Base-by-base conservation (phyloP, 352 stramenopile species). In the Pythium sp. region DNA sequence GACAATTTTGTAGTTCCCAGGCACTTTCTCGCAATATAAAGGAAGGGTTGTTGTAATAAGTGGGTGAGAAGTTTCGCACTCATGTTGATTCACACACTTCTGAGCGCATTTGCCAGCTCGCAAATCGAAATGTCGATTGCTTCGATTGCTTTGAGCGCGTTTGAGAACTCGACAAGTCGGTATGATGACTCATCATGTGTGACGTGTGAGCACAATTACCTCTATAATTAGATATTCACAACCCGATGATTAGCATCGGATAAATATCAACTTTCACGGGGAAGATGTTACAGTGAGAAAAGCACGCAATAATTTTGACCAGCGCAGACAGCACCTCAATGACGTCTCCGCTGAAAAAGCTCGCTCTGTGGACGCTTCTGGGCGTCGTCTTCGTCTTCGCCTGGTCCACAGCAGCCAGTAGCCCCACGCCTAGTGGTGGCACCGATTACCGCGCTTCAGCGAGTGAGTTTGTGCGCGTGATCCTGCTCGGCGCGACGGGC, bases 401-500 rank as follows among this genome's bases (percentile, higher is more conserved):
- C 47, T 12, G 20, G 6, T 24, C 7, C 20, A 3, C 20, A 28
- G 11, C 47, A 55, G 9, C n/a, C 5, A 55, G 47, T 3, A 15
- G 7, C 15, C 18, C 0, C 43, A 9, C 20, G 12, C 15, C 14
- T 0, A 28, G 47, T 20, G 47, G n/a, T 55, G 47, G 7, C 1
- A 0, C 47, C 6, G 9, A 55, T 7, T 2, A 1, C n/a, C 47
- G 7, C 41, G 41, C n/a, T 15, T 7, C 20, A 28, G 32, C 5
- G n/a, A 61, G 18, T 3, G 65, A 74, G 64, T 61, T 79, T 41
- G 64, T 86, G 22, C 78, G 73, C 36, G 71, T 91, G 24, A 67
- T 95, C 8, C 58, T 95, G 32, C 62, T 87, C 4, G 87, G 86
- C 24, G 86, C 84, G 22, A 95, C 87, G 4, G 87, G 87, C 24